Conservation (phyloP, 2,329 filamentous ascomycete genomes). For the Hypoxylon sp. region DNA sequence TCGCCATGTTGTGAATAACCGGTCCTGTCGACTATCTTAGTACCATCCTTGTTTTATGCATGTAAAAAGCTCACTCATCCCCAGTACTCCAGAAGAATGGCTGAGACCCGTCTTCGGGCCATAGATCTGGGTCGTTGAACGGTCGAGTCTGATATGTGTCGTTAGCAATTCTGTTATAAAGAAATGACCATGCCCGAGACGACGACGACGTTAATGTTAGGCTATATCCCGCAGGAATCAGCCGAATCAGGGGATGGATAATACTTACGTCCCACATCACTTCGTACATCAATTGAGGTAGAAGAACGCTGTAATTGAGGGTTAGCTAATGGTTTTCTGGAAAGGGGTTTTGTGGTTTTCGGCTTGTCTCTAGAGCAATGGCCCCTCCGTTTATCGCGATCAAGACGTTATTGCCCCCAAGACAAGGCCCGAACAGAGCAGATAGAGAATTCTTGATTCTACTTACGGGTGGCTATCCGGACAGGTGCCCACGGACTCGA, state of each 20-base stretch:
- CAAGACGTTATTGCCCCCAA: not conserved
- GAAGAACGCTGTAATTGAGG: slow-evolving; percentile 54
- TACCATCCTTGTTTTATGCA: not conserved
- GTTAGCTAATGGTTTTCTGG: not conserved
- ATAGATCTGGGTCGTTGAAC: slow-evolving; percentile 51
- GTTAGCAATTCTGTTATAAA: slow-evolving; percentile 7
- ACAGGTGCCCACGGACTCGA: slow-evolving; percentile 60
- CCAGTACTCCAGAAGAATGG: slow-evolving; percentile 51
- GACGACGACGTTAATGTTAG: not conserved
- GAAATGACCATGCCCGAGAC: not conserved
- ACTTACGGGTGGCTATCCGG: slow-evolving; percentile 61
- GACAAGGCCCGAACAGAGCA: not conserved
- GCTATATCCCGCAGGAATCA: not conserved
- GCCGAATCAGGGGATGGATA: not conserved
- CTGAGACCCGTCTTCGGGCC: slow-evolving; percentile 52
- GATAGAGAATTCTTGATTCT: not conserved
- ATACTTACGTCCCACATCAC: slow-evolving; percentile 65
- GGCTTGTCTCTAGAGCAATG: not conserved
- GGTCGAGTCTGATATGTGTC: slow-evolving; percentile 38
- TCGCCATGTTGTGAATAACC: slow-evolving; percentile 55
- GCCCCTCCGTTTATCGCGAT: not conserved
- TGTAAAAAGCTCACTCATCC: slow-evolving; percentile 44
- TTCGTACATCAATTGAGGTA: slow-evolving; percentile 74
- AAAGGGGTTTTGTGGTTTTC: not conserved
- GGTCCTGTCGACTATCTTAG: slow-evolving; percentile 27